Conservation (phyloP, 164 flowering plant genomes). For the Vitis rupestris region DNA sequence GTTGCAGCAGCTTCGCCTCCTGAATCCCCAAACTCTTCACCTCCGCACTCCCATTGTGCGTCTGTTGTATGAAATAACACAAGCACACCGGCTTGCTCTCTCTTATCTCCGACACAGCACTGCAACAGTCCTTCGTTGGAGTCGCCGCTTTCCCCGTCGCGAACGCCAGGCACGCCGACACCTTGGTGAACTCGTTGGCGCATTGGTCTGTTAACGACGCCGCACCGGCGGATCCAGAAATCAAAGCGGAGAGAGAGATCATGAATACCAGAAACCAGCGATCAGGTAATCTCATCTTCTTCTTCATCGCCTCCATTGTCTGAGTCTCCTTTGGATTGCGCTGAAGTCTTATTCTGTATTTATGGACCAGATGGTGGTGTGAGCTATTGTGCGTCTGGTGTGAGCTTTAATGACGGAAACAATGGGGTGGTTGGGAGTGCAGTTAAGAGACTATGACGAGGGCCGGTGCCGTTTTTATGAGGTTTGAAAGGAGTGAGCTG, state of each 20-base stretch:
- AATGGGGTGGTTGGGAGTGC: no score
- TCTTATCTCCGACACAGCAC: constrained; percentile 32
- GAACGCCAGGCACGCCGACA: constrained; percentile 48
- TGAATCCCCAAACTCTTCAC: constrained; percentile 57
- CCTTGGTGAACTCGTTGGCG: constrained; percentile 31
- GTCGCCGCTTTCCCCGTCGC: constrained; percentile 44
- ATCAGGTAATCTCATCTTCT: no score
- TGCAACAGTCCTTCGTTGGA: constrained; percentile 63
- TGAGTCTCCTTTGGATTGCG: no score
- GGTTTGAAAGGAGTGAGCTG: no score
- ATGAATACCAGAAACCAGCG: neutral
- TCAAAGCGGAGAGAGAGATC: neutral
- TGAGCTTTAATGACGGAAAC: no score
- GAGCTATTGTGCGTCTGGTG: no score
- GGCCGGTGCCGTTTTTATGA: no score
- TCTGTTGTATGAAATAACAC: constrained; percentile 55
- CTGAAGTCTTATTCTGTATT: no score
- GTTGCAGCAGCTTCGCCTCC: constrained; percentile 46
- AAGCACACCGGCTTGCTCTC: constrained; percentile 51
- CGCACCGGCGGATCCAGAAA: neutral
- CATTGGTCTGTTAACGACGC: constrained; percentile 30
- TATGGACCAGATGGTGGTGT: no score
- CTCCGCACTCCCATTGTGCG: constrained; percentile 38
- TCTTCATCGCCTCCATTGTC: no score
- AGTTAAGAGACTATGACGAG: no score